Evolutionary conservation across 2,329 filamentous ascomycete species (phyloP), one percentile per base, ranked within the genome.

Genomic region (Ophiostoma ips): DNA sequence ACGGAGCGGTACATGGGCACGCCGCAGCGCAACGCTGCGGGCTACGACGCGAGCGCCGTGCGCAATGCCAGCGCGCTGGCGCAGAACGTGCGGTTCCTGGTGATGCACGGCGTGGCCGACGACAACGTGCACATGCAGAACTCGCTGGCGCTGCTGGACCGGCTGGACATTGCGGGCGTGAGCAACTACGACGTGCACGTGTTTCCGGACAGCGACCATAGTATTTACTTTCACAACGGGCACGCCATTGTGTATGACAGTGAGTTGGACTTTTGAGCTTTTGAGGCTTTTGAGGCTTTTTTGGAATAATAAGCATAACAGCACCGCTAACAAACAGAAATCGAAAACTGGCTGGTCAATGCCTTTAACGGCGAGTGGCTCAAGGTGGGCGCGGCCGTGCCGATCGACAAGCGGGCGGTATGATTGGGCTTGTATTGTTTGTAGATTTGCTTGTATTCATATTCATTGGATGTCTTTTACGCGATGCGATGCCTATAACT

Each of bases 121-220:
- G 92, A 98, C 66, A 98, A 98, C 60, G 92, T 98, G 12, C 94
- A 98, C 64, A 81, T 95, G 66, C 94, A 98, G 66, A 96, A 94
- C 65, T 88, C 89, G 1, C 75, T 96, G 52, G 85, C 81, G 1
- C 68, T 98, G 54, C 71, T 98, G 44, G 94, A 98, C 64, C 83
- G 82, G 58, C 72, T 98, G 41, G 87, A 98, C 67, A 60, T 94
- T 48, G 81, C 73, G 1, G 77, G 79, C 12, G 77, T 95, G 3
- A 81, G 90, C 64, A 98, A 98, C 61, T 98, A 96, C 60, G 92
- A 98, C 61, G 80, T 98, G 12, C 90, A 96, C 64, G 80, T 96
- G 50, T 98, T 95, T 67, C 92, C 92, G 0, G 92, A 98, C 64
- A 94, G 86, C 49, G 88, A 98, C 67, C 92, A 98, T 65, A 79